Evolutionary conservation across 2,329 filamentous ascomycete species (phyloP), one percentile per base, ranked within the genome.

Genomic region (Botrytis elliptica): DNA sequence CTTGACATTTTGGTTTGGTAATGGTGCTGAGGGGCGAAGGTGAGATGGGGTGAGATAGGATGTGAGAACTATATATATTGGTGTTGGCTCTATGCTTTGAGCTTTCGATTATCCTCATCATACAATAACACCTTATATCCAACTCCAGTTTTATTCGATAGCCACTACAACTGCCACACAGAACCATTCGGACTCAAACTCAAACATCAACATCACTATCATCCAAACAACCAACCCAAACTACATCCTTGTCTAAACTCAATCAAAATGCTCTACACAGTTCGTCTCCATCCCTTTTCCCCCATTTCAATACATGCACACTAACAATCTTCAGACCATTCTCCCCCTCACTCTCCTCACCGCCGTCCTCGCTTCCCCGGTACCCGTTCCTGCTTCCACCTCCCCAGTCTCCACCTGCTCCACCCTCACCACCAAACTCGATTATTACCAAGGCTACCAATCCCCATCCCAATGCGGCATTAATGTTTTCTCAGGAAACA

Each of bases 211-310:
- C 36, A 42, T 20, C 38, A 44, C 40, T 29, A 70, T 10, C 38
- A 46, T 25, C 40, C 33, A 36, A 70, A n/a, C 38, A 36, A 62
- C 29, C 38, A 40, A 59, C 36, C 20, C 42, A 22, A 20, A n/a
- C 29, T 22, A n/a, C 18, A n/a, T 66, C 62, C 29, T 44, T 59
- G 14, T 22, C 10, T 29, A 69, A 42, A 18, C n/a, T 16, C 20
- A 33, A 22, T 69, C 66, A 69, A 69, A 69, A 72, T 72, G 70
- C 46, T 72, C 62, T 72, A 67, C 46, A 67, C 70, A 59, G 70
- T 72, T 29, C 20, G 62, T 67, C 20, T 6, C n/a, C 60, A 22
- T 36, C n/a, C 36, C 33, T 33, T 29, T 14, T 6, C 12, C 10
- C 4, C n/a, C 20, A 29, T 7, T 20, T 6, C 20, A 57, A 12